Percentiles rank a stretch among this genome's conserved stretches.
Evolutionary conservation across 148 eudicot genomes (phyloP).

Genomic region (Tetragonia tetragonoides): DNA sequence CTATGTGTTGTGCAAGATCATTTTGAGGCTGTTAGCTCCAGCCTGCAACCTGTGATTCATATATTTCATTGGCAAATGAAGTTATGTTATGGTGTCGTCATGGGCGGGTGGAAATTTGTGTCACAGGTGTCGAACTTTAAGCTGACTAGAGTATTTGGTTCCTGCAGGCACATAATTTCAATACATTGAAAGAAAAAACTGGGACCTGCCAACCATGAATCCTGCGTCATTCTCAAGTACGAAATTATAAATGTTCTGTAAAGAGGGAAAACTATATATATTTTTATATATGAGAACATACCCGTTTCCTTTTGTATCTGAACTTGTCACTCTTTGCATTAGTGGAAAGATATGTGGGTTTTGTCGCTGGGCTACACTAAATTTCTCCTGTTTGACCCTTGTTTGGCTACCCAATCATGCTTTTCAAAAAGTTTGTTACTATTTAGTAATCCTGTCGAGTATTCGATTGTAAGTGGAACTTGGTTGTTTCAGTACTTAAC

Average conservation of each 20-base stretch:
- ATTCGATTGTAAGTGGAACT: background rate
- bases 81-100: background rate
- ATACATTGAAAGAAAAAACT: slow-evolving; percentile 61
- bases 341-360: background rate
- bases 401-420: background rate
- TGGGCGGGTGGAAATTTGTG: slow-evolving; percentile 12
- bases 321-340: background rate
- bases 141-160: slow-evolving; percentile 83
- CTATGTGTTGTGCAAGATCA: too few species aligned
- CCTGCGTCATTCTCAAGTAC: slow-evolving; percentile 41
- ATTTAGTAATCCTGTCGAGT: background rate
- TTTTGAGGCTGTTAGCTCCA: too few species aligned
- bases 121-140: slow-evolving; percentile 21
- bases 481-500: background rate
- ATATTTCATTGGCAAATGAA: background rate
- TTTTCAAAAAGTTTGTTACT: background rate
- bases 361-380: background rate
- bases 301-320: slow-evolving; percentile 5
- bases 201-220: slow-evolving; percentile 52
- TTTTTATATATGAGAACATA: background rate
- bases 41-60: background rate
- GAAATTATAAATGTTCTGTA: slow-evolving; percentile 32
- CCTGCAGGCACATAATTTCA: slow-evolving; percentile 93
- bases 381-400: background rate
- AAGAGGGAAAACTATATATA: slow-evolving; percentile 5